Percentiles rank a stretch among this genome's conserved stretches.
Conservation (phyloP, 2,329 filamentous ascomycete species). For the Sclerotinia subarctica region DNA sequence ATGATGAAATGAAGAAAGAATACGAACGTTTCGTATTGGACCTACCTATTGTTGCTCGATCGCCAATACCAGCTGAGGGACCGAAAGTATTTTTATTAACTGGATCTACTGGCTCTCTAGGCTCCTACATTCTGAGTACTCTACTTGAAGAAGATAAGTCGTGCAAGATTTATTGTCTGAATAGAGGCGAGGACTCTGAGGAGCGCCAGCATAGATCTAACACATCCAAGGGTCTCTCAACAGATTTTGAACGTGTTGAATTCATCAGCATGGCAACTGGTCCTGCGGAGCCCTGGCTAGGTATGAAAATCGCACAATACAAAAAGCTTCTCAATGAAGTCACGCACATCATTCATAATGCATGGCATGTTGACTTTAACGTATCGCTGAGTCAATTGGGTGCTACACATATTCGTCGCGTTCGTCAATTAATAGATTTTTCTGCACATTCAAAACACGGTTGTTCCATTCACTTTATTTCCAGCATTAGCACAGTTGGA, state of each 20-base stretch:
- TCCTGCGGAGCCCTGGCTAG: conserved; percentile 43
- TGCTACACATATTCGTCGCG: neutral
- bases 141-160: conserved; percentile 39
- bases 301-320: conserved; percentile 40
- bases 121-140: conserved; percentile 46
- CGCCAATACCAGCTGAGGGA: neutral
- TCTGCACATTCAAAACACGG: conserved; percentile 9
- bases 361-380: conserved; percentile 43
- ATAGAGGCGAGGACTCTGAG: conserved; percentile 38
- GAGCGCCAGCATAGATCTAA: conserved; percentile 21
- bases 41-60: conserved; percentile 3
- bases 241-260: conserved; percentile 40
- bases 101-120: conserved; percentile 49
- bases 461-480: conserved; percentile 30
- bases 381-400: conserved; percentile 38
- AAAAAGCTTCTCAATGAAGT: neutral
- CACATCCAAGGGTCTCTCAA: neutral
- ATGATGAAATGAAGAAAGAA: neutral
- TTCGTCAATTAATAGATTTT: conserved; percentile 13
- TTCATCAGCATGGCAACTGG: conserved; percentile 49
- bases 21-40: conserved; percentile 3
- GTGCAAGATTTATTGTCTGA: conserved; percentile 47
- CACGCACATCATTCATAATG: conserved; percentile 22
- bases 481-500: conserved; percentile 28
- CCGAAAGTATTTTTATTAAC: conserved; percentile 41